Evolutionary conservation across 306 rosid species (phyloP), one percentile per base, ranked within the genome.

Genomic region (Alnus glutinosa): DNA sequence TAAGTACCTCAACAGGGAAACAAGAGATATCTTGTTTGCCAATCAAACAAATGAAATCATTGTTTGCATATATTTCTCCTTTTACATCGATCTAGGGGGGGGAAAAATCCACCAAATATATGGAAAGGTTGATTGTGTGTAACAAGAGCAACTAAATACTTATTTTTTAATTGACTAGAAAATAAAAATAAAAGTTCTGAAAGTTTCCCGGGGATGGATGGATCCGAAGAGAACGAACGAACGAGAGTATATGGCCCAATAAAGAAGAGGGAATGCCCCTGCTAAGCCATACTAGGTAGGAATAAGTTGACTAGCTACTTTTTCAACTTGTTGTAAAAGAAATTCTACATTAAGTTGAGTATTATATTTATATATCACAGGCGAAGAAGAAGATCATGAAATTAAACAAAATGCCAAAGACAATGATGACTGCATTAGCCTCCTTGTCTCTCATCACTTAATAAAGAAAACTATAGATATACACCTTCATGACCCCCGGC

Each of bases 351-450:
- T 15, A 75, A 58, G 51, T 63, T 80, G 79, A 84, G 58, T 79
- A 78, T 42, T 44, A 23, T 23, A 23, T 23, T 23, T 23, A 23
- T 23, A 23, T 23, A 23, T 23, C 28, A 47, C 49, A 30, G 86
- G 52, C 37, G 79, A 74, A 85, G 85, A 62, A 16, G 68, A 23
- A 23, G 28, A 23, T 23, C 28, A 85, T 49, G 66, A 84, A 63
- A 75, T 71, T 59, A 86, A 86, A 67, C 39, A 83, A 79, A 83
- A 74, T 84, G 84, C 75, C 75, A 77, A 77, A 86, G 89, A 89
- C 86, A 89, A 84, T 85, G 85, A 88, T 82, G 91, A 90, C 86
- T 85, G 90, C 91, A 87, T 80, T 84, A 79, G 81, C 92, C 80
- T 85, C 86, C 85, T 62, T 81, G 83, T 86, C 93, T 86, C 93